Evolutionary conservation across 2,329 filamentous ascomycete species (phyloP).

Genomic region (Arachnomyces sp.): DNA sequence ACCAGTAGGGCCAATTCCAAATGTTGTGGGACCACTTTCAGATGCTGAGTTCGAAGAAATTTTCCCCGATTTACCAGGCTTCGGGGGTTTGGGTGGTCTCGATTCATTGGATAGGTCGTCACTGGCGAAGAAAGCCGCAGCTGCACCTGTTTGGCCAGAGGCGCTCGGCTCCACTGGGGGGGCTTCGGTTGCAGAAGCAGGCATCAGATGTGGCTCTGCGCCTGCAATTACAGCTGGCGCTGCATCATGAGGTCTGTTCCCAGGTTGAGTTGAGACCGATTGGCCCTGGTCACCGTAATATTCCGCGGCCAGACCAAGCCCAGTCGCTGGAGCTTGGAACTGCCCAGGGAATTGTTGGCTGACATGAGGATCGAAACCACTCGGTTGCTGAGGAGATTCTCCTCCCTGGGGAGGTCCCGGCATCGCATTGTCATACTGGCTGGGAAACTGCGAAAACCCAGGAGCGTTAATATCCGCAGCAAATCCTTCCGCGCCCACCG

Average conservation of each 20-base stretch:
- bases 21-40: conserved; percentile 28
- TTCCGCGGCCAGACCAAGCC: conserved; percentile 49
- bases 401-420: conserved; percentile 2
- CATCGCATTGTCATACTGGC: conserved; percentile 21
- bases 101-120: conserved; percentile 1
- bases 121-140: conserved; percentile 39
- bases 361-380: conserved; percentile 40
- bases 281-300: conserved; percentile 57
- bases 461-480: conserved; percentile 22
- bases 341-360: conserved; percentile 53
- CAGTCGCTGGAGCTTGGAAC: conserved; percentile 39
- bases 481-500: conserved; percentile 21
- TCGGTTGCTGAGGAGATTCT: conserved; percentile 19
- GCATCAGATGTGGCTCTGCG: conserved; percentile 48
- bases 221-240: conserved; percentile 46
- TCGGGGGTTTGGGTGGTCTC: conserved; percentile 17
- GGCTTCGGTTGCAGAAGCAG: conserved; percentile 42
- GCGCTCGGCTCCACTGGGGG: conserved; percentile 53
- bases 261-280: conserved; percentile 52
- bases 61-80: conserved; percentile 26
- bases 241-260: conserved; percentile 41
- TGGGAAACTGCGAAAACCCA: conserved; percentile 27
- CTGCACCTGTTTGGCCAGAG: conserved; percentile 33
- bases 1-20: conserved; percentile 33
- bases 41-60: conserved; percentile 24